Evolutionary conservation across 768 basidiomycete species (phyloP).

Genomic region (Arthromyces matolae): DNA sequence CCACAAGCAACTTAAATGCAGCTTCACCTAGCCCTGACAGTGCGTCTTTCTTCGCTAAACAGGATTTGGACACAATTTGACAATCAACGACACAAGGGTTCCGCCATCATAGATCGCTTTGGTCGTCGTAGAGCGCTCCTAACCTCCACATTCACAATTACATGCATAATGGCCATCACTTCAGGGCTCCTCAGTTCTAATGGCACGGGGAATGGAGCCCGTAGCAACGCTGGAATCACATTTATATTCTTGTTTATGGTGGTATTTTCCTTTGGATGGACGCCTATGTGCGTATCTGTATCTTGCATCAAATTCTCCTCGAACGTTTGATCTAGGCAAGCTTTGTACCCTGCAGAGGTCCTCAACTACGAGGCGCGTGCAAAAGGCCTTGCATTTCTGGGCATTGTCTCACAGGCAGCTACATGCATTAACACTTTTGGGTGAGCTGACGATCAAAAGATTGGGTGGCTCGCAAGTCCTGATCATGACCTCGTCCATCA

Average conservation of each 20-base stretch:
- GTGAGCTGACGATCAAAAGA: conserved; percentile 25
- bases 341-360: conserved; percentile 51
- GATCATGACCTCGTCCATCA: conserved; percentile 10
- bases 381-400: conserved; percentile 50
- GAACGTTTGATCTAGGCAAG: conserved; percentile 37
- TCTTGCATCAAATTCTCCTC: not conserved
- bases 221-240: conserved; percentile 48
- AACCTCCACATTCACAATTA: conserved; percentile 33
- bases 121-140: conserved; percentile 46
- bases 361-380: conserved; percentile 47
- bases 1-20: not conserved
- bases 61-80: not conserved
- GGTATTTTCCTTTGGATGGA: conserved; percentile 53
- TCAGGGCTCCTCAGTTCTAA: conserved; percentile 40
- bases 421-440: conserved; percentile 50
- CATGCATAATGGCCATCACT: conserved; percentile 41
- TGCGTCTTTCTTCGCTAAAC: not conserved
- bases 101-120: conserved; percentile 44
- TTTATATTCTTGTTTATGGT: conserved; percentile 52
- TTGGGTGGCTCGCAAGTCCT: too few species aligned
- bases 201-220: conserved; percentile 29
- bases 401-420: conserved; percentile 38
- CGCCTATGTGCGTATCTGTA: conserved; percentile 40
- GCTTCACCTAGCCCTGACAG: not conserved
- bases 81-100: conserved; percentile 28